Evolutionary conservation across 805 yeast genomes (phyloP).

Genomic region (Spathaspora sp.): DNA sequence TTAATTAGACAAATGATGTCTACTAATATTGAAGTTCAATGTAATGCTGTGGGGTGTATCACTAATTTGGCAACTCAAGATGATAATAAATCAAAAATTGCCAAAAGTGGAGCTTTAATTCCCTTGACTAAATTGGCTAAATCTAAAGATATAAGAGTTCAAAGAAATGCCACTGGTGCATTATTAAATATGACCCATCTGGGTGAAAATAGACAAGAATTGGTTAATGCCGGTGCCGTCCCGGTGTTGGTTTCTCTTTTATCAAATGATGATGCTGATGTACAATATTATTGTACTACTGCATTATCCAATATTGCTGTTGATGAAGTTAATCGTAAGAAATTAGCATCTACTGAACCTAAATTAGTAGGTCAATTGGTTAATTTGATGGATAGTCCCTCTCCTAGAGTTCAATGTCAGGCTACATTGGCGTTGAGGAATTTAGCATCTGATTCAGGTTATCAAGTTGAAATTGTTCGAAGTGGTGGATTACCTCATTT

Average conservation of each 20-base stretch:
- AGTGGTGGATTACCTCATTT: conserved; percentile 94
- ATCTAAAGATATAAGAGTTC: conserved; percentile 92
- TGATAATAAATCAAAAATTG: conserved; percentile 93
- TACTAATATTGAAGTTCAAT: conserved; percentile 94
- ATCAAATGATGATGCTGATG: conserved; percentile 88
- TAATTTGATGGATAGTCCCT: conserved; percentile 84
- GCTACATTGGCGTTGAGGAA: conserved; percentile 95
- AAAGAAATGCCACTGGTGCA: conserved; percentile 98
- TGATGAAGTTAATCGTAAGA: conserved; percentile 85
- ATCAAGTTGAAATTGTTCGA: conserved; percentile 92
- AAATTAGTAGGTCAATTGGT: conserved; percentile 85
- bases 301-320: conserved; percentile 97
- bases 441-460: conserved; percentile 91
- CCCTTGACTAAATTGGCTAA: conserved; percentile 94
- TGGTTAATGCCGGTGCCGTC: conserved; percentile 97
- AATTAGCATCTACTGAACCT: conserved; percentile 88
- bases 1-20: conserved; percentile 97
- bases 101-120: conserved; percentile 90
- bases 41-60: conserved; percentile 98
- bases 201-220: conserved; percentile 90
- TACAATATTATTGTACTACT: conserved; percentile 97
- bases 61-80: conserved; percentile 98
- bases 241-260: conserved; percentile 89
- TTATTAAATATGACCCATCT: conserved; percentile 97
- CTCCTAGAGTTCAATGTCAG: conserved; percentile 96